phyloP scores from a whole-genome alignment of 2,329 filamentous ascomycete genomes.

The Cladophialophora psammophila region DNA sequence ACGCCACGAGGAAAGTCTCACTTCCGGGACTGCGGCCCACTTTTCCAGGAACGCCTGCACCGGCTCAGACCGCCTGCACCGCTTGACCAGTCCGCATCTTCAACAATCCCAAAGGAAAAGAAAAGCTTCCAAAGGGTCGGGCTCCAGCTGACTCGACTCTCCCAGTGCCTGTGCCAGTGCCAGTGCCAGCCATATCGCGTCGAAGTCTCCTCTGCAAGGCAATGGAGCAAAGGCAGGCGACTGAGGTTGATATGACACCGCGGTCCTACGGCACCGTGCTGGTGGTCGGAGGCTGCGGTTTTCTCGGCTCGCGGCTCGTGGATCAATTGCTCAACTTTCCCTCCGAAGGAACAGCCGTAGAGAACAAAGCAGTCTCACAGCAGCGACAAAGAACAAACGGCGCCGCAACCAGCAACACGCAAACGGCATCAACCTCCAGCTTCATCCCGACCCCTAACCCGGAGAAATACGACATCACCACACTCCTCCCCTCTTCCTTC shows the following conservation, averaged over 20 bases:
- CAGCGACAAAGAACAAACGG: conserved; percentile 26
- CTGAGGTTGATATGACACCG: conserved; percentile 37
- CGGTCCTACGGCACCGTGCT: conserved; percentile 71
- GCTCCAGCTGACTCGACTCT: not conserved
- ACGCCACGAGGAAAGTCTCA: conserved; percentile 25
- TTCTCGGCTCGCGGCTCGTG: conserved; percentile 83
- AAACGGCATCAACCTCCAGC: not conserved
- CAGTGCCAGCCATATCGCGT: not conserved
- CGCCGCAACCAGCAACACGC: conserved; percentile 45
- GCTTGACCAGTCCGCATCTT: not conserved
- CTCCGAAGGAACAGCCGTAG: conserved; percentile 45
- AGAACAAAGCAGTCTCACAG: conserved; percentile 4
- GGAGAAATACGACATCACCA: conserved; percentile 32
- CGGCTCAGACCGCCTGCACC: no score
- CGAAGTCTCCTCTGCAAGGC: not conserved
- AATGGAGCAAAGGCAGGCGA: conserved; percentile 17
- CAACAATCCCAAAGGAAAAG: not conserved
- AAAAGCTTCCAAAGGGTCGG: not conserved
- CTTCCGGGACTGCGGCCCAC: conserved; percentile 24
- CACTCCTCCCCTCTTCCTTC: conserved; percentile 48
- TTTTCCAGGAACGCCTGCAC: conserved; percentile 29
- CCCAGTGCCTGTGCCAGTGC: not conserved
- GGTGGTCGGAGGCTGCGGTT: conserved; percentile 83
- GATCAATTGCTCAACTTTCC: conserved; percentile 72
- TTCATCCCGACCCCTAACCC: conserved; percentile 46